Conservation (phyloP, 441 rosid species). For the Biscutella auriculata region DNA sequence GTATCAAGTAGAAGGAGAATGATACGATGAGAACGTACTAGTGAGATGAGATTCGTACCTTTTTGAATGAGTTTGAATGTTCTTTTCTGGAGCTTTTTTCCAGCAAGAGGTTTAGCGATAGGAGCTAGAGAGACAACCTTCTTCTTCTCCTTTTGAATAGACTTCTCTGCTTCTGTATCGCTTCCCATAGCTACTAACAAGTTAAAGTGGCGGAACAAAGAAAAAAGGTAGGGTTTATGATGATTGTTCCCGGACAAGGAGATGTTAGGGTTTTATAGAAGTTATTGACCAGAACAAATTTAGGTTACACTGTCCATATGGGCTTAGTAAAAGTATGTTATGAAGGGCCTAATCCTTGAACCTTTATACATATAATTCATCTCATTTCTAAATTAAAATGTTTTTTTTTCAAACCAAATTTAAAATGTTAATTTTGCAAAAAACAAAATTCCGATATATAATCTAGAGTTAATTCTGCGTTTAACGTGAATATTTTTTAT, state of each 20-base stretch:
- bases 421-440: no score
- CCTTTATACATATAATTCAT: no score
- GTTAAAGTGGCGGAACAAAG: background rate
- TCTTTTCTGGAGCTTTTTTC: constrained; percentile 77
- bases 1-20: background rate
- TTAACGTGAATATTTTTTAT: no score
- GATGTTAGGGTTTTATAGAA: constrained; percentile 12
- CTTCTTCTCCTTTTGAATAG: constrained; percentile 52
- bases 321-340: no score
- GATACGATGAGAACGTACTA: background rate
- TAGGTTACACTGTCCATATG: constrained; percentile 3
- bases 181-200: constrained; percentile 42
- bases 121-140: constrained; percentile 54
- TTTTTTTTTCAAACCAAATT: no score
- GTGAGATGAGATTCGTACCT: constrained; percentile 27
- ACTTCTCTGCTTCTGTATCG: constrained; percentile 70
- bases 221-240: constrained; percentile 14
- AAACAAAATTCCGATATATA: no score
- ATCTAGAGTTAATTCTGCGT: no score
- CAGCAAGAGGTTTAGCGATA: constrained; percentile 86
- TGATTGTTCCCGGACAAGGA: background rate
- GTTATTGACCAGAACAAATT: background rate
- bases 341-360: no score
- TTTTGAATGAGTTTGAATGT: constrained; percentile 82
- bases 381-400: no score